A percentile compares a stretch with the other conserved stretches of the same genome.
phyloP scores from a whole-genome alignment of 2,329 filamentous ascomycete species.

The Ascochyta fabae region DNA sequence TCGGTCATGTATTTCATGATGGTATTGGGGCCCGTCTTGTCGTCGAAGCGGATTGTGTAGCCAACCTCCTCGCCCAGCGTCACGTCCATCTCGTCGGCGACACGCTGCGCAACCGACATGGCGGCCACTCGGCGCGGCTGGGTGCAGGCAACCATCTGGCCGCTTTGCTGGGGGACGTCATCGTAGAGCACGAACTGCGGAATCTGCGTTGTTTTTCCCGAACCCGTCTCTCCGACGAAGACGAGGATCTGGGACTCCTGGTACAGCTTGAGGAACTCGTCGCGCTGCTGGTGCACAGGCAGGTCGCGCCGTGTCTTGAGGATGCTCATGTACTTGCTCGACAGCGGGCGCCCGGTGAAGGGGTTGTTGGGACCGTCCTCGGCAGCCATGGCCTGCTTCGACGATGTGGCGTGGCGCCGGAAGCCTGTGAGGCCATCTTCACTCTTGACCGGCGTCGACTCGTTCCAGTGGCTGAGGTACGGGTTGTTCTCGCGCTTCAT shows the following conservation, averaged over 20 bases:
- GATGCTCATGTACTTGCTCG: slow-evolving; percentile 87
- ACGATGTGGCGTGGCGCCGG: slow-evolving; percentile 80
- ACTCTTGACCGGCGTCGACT: slow-evolving; percentile 53
- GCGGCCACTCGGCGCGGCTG: slow-evolving; percentile 96
- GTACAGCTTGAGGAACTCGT: slow-evolving; percentile 93
- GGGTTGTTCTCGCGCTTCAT: slow-evolving; percentile 69
- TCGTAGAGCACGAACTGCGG: slow-evolving; percentile 98
- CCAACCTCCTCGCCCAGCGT: slow-evolving; percentile 90
- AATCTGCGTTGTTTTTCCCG: slow-evolving; percentile 98
- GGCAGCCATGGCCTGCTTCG: slow-evolving; percentile 71
- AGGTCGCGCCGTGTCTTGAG: slow-evolving; percentile 82
- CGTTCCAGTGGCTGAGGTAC: slow-evolving; percentile 90
- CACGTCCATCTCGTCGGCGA: slow-evolving; percentile 93
- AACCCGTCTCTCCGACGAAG: slow-evolving; percentile 98
- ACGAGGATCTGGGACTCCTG: slow-evolving; percentile 95
- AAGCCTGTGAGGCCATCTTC: slow-evolving; percentile 63
- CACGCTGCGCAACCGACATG: slow-evolving; percentile 97
- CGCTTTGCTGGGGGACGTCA: slow-evolving; percentile 83
- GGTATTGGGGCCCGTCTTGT: slow-evolving; percentile 84
- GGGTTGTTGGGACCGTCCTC: slow-evolving; percentile 86
- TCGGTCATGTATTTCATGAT: slow-evolving; percentile 99
- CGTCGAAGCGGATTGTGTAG: slow-evolving; percentile 97
- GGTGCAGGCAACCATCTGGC: slow-evolving; percentile 95
- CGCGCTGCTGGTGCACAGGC: slow-evolving; percentile 89
- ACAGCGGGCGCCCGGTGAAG: slow-evolving; percentile 80